Evolutionary conservation across 768 basidiomycete species (phyloP).

Genomic region (Suillus hirtellus): DNA sequence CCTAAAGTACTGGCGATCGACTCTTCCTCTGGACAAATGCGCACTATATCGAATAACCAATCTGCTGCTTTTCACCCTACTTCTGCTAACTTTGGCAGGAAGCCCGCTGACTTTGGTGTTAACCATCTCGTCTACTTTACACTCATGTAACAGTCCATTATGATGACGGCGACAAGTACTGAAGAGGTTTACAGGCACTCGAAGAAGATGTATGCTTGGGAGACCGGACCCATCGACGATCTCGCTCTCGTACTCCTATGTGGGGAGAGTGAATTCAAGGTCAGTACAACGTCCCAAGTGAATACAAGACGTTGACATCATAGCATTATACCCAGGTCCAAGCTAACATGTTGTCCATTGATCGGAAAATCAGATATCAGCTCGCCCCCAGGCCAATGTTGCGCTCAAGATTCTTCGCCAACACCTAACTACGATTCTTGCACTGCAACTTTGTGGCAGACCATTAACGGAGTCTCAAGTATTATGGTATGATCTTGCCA

Average conservation of each 20-base stretch:
- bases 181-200: conserved; percentile 66
- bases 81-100: conserved; percentile 82
- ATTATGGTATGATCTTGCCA: conserved; percentile 72
- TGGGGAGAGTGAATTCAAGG: conserved; percentile 90
- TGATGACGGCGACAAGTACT: conserved; percentile 9
- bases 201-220: conserved; percentile 91
- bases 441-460: conserved; percentile 67
- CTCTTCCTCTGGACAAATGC: conserved; percentile 56
- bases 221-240: conserved; percentile 88
- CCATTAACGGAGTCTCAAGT: conserved; percentile 57
- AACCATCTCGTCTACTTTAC: conserved; percentile 85
- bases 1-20: conserved; percentile 88
- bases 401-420: conserved; percentile 80
- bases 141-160: conserved; percentile 59
- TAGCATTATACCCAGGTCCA: conserved; percentile 49
- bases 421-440: conserved; percentile 59
- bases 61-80: conserved; percentile 82
- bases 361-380: conserved; percentile 81
- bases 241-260: conserved; percentile 79
- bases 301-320: conserved; percentile 8
- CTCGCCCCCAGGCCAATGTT: conserved; percentile 65
- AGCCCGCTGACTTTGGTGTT: conserved; percentile 66
- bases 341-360: conserved; percentile 71
- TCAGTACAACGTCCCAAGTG: conserved; percentile 28
- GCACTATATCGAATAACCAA: conserved; percentile 83